These are phyloP conservation scores for Alternaria conjuncta DNA, from an alignment of 2,329 filamentous ascomycete genomes.

Conservation along the genomic window DNA sequence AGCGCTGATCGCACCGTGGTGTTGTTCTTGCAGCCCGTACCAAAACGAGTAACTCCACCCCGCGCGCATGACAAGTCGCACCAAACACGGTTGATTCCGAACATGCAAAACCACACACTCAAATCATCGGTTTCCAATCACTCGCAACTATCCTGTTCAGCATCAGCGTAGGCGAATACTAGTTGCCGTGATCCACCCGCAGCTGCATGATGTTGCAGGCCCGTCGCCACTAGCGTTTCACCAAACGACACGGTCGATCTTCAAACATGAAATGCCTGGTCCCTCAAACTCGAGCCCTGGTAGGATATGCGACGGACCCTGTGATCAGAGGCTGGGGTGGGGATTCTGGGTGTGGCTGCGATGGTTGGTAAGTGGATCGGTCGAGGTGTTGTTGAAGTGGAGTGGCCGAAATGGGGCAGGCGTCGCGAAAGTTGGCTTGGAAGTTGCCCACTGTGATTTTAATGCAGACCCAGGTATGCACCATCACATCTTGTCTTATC, in stretches of 20 bases:
- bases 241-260: constrained; percentile 26
- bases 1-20: neutral
- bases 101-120: constrained; percentile 12
- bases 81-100: neutral
- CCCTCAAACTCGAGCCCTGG: constrained; percentile 4
- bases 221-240: constrained; percentile 33
- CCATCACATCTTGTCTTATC: no score
- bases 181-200: constrained; percentile 4
- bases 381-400: constrained; percentile 3
- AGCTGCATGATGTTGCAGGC: constrained; percentile 17
- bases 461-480: no score
- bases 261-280: constrained; percentile 24
- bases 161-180: neutral
- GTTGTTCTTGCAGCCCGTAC: neutral
- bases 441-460: no score
- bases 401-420: constrained; percentile 4
- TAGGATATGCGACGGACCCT: neutral
- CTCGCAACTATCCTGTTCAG: neutral
- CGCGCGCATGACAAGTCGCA: neutral
- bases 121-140: neutral
- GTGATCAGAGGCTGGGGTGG: neutral
- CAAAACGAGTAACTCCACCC: neutral
- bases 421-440: neutral
- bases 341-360: neutral
- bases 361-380: constrained; percentile 4